These are phyloP conservation scores for Musa troglodytarum DNA, from an alignment of 176 grass and related monocot species.

Conservation along the genomic window DNA sequence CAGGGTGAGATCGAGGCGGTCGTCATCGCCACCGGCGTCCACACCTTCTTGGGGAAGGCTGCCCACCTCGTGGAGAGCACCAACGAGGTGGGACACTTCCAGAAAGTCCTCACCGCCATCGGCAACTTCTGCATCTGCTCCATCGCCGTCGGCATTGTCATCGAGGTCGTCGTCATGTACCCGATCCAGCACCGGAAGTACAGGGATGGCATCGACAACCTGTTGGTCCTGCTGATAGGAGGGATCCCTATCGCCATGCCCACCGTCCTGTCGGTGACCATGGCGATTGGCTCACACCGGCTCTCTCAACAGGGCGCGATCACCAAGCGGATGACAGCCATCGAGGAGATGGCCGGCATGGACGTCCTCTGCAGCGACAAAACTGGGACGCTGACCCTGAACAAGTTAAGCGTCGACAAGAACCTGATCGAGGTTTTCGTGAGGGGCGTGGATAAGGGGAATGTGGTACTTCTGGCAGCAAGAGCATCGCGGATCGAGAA, in stretches of 20 bases:
- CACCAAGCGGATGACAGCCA: conserved; percentile 97
- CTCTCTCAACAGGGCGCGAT: conserved; percentile 68
- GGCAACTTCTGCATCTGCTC: conserved; percentile 97
- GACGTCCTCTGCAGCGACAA: conserved; percentile 91
- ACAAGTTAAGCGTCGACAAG: conserved; percentile 70
- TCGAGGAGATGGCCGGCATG: conserved; percentile 96
- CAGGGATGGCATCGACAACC: conserved; percentile 90
- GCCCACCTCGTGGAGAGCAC: conserved; percentile 87
- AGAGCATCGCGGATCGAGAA: conserved; percentile 79
- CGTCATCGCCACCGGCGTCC: conserved; percentile 82
- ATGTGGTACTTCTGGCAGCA: conserved; percentile 50
- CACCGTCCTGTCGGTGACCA: conserved; percentile 89
- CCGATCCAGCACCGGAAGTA: conserved; percentile 66
- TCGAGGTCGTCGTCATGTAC: conserved; percentile 93
- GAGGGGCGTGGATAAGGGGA: conserved; percentile 13
- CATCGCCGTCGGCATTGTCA: conserved; percentile 40
- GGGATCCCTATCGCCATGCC: conserved; percentile 99
- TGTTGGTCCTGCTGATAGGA: conserved; percentile 83
- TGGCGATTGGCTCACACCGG: conserved; percentile 86
- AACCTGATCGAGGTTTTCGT: conserved; percentile 59
- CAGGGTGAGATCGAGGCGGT: conserved; percentile 84
- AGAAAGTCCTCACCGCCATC: conserved; percentile 74
- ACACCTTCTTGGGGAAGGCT: conserved; percentile 96
- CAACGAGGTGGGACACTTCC: conserved; percentile 90
- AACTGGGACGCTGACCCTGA: conserved; percentile 88